Evolutionary conservation across 1,284 basidiomycete genomes (phyloP).

Genomic region (Marasmius fiardii): DNA sequence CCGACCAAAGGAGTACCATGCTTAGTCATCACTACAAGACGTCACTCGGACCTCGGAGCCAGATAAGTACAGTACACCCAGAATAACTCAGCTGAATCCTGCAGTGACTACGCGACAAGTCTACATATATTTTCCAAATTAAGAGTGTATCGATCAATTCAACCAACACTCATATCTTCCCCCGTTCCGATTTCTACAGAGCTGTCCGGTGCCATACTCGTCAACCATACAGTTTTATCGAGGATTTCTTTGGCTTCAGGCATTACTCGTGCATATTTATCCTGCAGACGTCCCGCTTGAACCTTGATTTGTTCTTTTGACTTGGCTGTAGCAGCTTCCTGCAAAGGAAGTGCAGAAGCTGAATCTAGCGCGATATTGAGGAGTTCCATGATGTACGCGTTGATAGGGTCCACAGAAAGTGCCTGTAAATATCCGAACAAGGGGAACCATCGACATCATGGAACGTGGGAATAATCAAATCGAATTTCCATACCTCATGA

Average conservation of each 20-base stretch:
- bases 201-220: no score
- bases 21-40: neutral
- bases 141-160: no score
- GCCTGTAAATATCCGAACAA: conserved; percentile 44
- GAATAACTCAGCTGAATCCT: no score
- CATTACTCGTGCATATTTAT: conserved; percentile 24
- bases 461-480: neutral
- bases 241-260: conserved; percentile 10
- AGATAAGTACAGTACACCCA: no score
- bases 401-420: conserved; percentile 81
- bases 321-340: conserved; percentile 24
- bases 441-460: neutral
- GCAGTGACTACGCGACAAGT: no score
- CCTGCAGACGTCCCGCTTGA: conserved; percentile 31
- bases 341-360: conserved; percentile 23
- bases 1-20: neutral
- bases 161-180: neutral
- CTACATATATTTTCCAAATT: no score
- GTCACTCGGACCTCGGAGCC: no score
- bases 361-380: conserved; percentile 80
- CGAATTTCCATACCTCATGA: conserved; percentile 67
- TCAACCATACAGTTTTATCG: neutral
- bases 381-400: conserved; percentile 81
- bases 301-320: conserved; percentile 28
- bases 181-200: neutral